These are phyloP conservation scores for Gardenia jasminoides DNA, from an alignment of 257 asterid genomes.

Conservation along the genomic window DNA sequence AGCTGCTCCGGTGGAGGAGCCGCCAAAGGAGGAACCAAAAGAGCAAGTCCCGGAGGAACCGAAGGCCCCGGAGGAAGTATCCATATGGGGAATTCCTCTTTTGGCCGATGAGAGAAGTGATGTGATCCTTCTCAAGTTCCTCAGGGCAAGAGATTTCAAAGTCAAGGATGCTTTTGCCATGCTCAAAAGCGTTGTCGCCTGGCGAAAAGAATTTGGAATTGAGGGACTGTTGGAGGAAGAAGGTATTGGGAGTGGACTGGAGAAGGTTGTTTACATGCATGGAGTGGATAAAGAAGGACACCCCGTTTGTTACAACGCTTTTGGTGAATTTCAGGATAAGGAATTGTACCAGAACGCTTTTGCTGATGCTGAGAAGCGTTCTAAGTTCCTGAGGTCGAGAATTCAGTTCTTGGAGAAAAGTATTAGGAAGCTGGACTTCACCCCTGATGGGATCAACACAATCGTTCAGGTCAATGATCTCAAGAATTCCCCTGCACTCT, in stretches of 20 bases:
- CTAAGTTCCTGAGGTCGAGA: conserved; percentile 67
- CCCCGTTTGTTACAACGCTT: conserved; percentile 80
- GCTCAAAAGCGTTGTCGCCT: conserved; percentile 79
- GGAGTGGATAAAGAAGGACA: conserved; percentile 89
- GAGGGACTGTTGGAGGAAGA: conserved; percentile 63
- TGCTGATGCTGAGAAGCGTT: conserved; percentile 77
- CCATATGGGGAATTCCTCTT: conserved; percentile 80
- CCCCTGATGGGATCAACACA: conserved; percentile 77
- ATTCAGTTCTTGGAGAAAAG: conserved; percentile 79
- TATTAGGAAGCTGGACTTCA: conserved; percentile 72
- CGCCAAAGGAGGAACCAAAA: conserved; percentile 19
- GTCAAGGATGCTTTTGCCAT: conserved; percentile 85
- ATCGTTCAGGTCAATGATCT: conserved; percentile 85
- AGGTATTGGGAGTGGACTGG: conserved; percentile 56
- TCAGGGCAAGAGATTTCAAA: conserved; percentile 85
- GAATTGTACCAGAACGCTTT: conserved; percentile 81
- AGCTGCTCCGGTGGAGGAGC: conserved; percentile 31
- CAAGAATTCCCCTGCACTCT: conserved; percentile 77
- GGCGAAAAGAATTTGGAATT: conserved; percentile 79
- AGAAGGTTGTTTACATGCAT: conserved; percentile 72
- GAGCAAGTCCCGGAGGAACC: conserved; percentile 29
- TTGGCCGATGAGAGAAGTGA: conserved; percentile 75
- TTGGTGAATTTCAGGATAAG: conserved; percentile 85
- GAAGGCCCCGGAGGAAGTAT: conserved; percentile 69
- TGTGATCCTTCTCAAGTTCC: conserved; percentile 78